Base-by-base conservation (phyloP, 73 alveolate genomes). In the Tetrahymena borealis region DNA sequence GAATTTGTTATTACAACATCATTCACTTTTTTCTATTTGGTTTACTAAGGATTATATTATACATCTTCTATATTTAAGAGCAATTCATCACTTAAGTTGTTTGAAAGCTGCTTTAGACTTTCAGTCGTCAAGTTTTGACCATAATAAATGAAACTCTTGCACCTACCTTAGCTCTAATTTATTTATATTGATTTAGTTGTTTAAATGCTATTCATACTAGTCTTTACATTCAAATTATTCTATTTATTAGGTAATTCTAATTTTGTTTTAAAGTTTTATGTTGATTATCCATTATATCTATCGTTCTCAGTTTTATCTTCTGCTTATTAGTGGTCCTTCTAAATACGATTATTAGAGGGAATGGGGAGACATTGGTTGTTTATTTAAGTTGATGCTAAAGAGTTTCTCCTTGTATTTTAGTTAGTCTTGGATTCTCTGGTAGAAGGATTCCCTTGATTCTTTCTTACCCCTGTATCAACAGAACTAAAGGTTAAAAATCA, bases 381-480 rank as follows among this genome's bases (percentile, higher is more conserved):
- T 60, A 60, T 60, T 60, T 60, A 60, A 60, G 28, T 60, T 60
- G n/a, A 60, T 3, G 28, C 28, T 60, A 35, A 60, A 24, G 85
- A 60, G 85, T 60, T 60, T 60, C 85, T 60, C 85, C 85, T 60
- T 60, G 15, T 60, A 60, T 60, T 60, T 60, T 10, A 60, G 35
- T 15, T 60, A 60, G 11, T 60, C 85, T 60, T 60, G 13, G 35
- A 60, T 35, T 60, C 85, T 60, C 35, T 60, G 10, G 10, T 60
- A 60, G 85, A 60, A 60, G 28, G 85, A 60, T 35, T 60, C 85
- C 28, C 85, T 60, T 60, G 85, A 24, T 60, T 60, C 85, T 6
- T 60, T 60, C 85, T 60, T 60, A 24, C 85, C 85, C 85, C 85
- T 60, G 85, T 60, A 60, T 60, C 85, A 60, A 60, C 85, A 60